phyloP scores from a whole-genome alignment of 192 early-diverging fungal species.

The Phlyctochytrium bullatum region DNA sequence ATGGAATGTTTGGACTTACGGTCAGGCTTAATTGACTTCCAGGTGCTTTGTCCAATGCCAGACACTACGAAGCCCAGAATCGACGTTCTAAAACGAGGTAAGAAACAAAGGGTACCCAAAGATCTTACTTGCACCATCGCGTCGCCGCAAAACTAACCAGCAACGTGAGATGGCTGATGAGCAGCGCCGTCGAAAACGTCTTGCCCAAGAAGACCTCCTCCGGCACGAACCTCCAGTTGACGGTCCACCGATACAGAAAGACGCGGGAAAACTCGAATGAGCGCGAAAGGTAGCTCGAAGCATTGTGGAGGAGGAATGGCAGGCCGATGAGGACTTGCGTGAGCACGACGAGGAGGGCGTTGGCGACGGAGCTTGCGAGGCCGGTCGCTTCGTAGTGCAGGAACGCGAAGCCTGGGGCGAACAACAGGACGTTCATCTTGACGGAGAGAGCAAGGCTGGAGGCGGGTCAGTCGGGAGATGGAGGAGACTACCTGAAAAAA shows the following conservation, averaged over 20 bases:
- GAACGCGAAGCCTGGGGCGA: constrained; percentile 82
- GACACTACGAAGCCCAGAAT: constrained; percentile 13
- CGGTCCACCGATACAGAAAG: constrained; percentile 91
- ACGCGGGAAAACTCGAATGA: constrained; percentile 87
- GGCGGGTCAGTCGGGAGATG: no score
- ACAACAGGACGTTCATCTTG: constrained; percentile 94
- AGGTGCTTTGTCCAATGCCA: neutral
- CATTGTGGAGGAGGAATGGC: constrained; percentile 59
- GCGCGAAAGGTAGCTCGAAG: constrained; percentile 64
- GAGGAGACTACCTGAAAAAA: constrained; percentile 61
- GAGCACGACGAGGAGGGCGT: constrained; percentile 28
- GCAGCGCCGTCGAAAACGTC: constrained; percentile 55
- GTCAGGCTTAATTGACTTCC: no score
- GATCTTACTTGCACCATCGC: constrained; percentile 23
- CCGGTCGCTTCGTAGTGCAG: constrained; percentile 53
- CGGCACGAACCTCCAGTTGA: constrained; percentile 89
- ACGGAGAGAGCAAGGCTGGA: constrained; percentile 77
- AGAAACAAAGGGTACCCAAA: neutral
- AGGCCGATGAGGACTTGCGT: constrained; percentile 53
- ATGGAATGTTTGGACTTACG: neutral
- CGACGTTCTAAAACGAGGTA: neutral
- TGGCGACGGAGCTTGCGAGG: constrained; percentile 40
- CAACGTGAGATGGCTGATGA: constrained; percentile 59
- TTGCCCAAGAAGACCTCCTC: constrained; percentile 64
- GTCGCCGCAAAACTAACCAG: constrained; percentile 55